Base-by-base conservation (phyloP, 352 stramenopile species). In the Pythium sp. region DNA sequence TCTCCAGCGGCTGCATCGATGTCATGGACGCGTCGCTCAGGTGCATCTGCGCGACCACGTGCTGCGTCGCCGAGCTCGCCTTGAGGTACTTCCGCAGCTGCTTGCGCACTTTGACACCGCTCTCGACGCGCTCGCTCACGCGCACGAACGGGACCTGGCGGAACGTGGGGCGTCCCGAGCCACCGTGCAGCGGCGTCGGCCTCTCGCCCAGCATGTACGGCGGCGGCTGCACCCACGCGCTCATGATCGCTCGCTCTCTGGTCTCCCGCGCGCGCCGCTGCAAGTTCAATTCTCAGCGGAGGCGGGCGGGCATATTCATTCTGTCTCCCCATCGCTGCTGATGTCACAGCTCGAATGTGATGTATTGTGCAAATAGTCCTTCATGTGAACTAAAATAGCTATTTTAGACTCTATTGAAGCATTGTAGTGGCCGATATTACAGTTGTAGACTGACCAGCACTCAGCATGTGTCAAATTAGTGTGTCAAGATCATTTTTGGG, bases 71-170 rank as follows among this genome's bases (percentile, higher is more conserved):
- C 2, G 84, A 88, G 64, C 78, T 87, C 56, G 86, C 81, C 67
- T 91, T 91, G 22, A 95, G 74, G 72, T 95, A 95, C 74, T 93
- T 93, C 71, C 84, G 75, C 43, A 95, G 71, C 67, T 95, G 84
- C 70, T 93, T 91, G 72, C 87, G 86, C 30, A 93, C 86, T 62
- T 89, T 89, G 54, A 92, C 78, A 62, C 87, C 87, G 67, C 80
- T 92, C 69, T 93, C 87, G 41, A 93, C 83, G 63, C 87, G 87
- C 67, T 90, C 83, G 64, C 68, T 89, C 57, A 89, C 84, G 60
- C 82, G 84, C 54, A 95, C 83, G 65, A 93, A 95, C 51, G 87
- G 87, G 57, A 95, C 87, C 62, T 93, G 84, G n/a, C 78, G 82
- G 69, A 91, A 93, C 28, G 82, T 81, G 4, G 82, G 72, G 1